Evolutionary conservation across 1,284 basidiomycete species (phyloP).

Genomic region (Trichosporon ovoides): DNA sequence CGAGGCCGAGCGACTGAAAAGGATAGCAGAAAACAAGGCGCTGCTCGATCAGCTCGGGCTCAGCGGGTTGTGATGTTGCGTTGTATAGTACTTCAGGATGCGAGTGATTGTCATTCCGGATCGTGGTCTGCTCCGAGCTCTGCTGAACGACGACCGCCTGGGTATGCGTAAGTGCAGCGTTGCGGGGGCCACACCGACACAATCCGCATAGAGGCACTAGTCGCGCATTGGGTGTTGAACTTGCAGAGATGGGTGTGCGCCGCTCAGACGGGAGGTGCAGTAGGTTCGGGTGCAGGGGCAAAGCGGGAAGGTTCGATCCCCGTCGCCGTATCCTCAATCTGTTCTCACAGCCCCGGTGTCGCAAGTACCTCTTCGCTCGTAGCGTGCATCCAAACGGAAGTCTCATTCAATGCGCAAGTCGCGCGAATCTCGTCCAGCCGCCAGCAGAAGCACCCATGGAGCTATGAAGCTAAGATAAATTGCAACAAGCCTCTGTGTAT

Average conservation of each 20-base stretch:
- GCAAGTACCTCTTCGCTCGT: neutral
- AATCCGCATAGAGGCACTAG: neutral
- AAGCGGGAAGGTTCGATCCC: neutral
- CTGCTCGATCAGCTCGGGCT: constrained; percentile 11
- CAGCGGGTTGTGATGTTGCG: neutral
- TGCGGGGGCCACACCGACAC: too few relatives aligned
- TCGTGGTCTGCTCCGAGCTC: neutral
- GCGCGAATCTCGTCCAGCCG: too few relatives aligned
- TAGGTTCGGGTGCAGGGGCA: constrained; percentile 4
- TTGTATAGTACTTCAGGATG: neutral
- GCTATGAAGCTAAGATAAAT: too few relatives aligned
- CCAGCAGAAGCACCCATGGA: too few relatives aligned
- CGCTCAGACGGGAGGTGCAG: neutral
- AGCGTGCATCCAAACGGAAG: neutral
- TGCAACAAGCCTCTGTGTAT: too few relatives aligned
- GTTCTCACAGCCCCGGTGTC: neutral
- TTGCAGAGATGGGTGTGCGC: neutral
- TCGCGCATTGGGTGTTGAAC: neutral
- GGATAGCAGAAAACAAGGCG: constrained; percentile 12
- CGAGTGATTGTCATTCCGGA: neutral
- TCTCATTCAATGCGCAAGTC: too few relatives aligned
- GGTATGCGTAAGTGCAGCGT: too few relatives aligned
- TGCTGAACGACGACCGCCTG: too few relatives aligned
- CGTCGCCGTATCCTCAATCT: neutral
- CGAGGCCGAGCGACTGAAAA: constrained; percentile 9